These are phyloP conservation scores for Fusarium pseudoanthophilum DNA, from an alignment of 2,329 filamentous ascomycete species.

Conservation along the genomic window DNA sequence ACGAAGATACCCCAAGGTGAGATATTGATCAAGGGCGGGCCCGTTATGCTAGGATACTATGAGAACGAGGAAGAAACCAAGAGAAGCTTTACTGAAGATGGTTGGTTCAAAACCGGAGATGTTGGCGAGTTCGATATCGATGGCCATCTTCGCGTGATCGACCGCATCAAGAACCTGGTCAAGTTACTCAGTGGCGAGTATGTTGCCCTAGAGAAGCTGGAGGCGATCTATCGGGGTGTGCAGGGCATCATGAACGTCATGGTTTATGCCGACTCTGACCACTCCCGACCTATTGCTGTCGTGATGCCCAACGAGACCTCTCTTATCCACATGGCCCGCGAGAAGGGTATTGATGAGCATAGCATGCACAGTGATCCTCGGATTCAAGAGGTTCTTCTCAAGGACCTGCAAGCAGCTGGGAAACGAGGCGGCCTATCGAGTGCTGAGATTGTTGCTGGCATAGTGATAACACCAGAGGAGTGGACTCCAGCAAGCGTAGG, in stretches of 20 bases:
- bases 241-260: slow-evolving; percentile 85
- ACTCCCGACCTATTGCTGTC: slow-evolving; percentile 83
- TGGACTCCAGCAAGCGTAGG: slow-evolving; percentile 87
- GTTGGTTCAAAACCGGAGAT: slow-evolving; percentile 97
- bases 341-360: slow-evolving; percentile 71
- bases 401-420: slow-evolving; percentile 73
- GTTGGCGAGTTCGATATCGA: slow-evolving; percentile 86
- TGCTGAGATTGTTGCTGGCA: slow-evolving; percentile 79
- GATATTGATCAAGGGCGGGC: slow-evolving; percentile 83
- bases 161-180: slow-evolving; percentile 97
- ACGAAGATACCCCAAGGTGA: slow-evolving; percentile 87
- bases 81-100: slow-evolving; percentile 79
- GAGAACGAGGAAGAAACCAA: slow-evolving; percentile 86
- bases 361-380: slow-evolving; percentile 74
- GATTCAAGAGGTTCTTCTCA: slow-evolving; percentile 68
- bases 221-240: slow-evolving; percentile 85
- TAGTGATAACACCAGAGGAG: slow-evolving; percentile 83
- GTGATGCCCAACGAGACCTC: slow-evolving; percentile 74
- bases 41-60: slow-evolving; percentile 82
- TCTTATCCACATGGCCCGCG: slow-evolving; percentile 66
- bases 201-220: slow-evolving; percentile 96
- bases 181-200: slow-evolving; percentile 97
- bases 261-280: slow-evolving; percentile 79
- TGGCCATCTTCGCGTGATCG: slow-evolving; percentile 86
- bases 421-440: slow-evolving; percentile 72